Conservation (phyloP, 768 basidiomycete genomes). For the Lactarius pseudohatsudake region DNA sequence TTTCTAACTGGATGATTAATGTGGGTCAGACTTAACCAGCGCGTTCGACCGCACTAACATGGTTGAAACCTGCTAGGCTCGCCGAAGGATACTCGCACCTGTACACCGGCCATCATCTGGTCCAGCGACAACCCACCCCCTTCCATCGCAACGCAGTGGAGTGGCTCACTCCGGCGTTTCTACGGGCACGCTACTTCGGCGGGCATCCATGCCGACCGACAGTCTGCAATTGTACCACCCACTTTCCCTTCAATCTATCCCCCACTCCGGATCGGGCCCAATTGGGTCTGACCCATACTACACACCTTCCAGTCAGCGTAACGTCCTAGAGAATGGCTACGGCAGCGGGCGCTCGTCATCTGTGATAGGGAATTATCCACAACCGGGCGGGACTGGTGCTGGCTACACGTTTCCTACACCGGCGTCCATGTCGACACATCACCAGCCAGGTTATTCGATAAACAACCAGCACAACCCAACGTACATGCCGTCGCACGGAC, state of each 20-base stretch:
- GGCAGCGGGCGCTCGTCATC: slow-evolving; percentile 20
- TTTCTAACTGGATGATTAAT: slow-evolving; percentile 94
- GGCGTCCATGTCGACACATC: slow-evolving; percentile 22
- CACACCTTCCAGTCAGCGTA: slow-evolving; percentile 22
- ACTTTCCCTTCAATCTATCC: slow-evolving; percentile 65
- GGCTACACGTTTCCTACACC: slow-evolving; percentile 29
- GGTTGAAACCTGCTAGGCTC: slow-evolving; percentile 49
- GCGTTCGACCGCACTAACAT: slow-evolving; percentile 27
- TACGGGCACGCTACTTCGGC: slow-evolving; percentile 40
- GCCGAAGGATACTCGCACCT: slow-evolving; percentile 79
- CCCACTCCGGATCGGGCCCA: slow-evolving; percentile 29
- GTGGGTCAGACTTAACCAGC: slow-evolving; percentile 40
- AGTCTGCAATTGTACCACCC: slow-evolving; percentile 75
- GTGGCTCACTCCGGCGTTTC: slow-evolving; percentile 30
- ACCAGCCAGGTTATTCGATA: slow-evolving; percentile 21
- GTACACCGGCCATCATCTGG: slow-evolving; percentile 74
- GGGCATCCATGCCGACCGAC: slow-evolving; percentile 70
- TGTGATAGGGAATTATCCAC: slow-evolving; percentile 18
- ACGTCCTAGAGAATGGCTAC: slow-evolving; percentile 23
- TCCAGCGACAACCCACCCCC: slow-evolving; percentile 77
- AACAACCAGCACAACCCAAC: slow-evolving; percentile 18
- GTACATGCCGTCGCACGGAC: slow-evolving; percentile 23
- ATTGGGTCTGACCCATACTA: slow-evolving; percentile 28
- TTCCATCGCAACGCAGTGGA: slow-evolving; percentile 40
- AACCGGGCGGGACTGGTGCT: slow-evolving; percentile 19